Evolutionary conservation across 805 yeast species (phyloP).

Genomic region (Saccharomyces eubayanus): DNA sequence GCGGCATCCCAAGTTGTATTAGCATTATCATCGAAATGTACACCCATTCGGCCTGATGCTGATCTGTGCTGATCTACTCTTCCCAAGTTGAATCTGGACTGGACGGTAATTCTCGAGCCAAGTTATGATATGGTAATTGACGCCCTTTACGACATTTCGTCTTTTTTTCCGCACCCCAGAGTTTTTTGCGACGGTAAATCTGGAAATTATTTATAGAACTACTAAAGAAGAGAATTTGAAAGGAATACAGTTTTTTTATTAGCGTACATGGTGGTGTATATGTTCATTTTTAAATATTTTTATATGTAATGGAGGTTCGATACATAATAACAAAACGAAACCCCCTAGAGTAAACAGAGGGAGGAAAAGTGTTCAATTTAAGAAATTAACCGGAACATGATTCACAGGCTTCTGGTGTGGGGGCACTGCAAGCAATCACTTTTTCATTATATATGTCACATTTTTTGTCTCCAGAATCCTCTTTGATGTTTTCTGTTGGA

Average conservation of each 20-base stretch:
- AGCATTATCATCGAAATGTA: not conserved
- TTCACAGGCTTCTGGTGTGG: constrained; percentile 94
- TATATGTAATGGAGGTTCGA: not conserved
- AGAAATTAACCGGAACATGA: constrained; percentile 87
- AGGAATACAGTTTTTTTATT: not conserved
- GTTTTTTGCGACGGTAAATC: not conserved
- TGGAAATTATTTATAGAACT: not conserved
- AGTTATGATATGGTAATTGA: not conserved
- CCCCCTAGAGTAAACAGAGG: not conserved
- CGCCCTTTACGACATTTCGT: not conserved
- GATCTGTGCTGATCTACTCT: not conserved
- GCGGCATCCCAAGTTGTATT: not conserved
- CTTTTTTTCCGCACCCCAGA: not conserved
- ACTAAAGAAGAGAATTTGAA: not conserved
- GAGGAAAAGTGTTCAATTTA: not conserved
- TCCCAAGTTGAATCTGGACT: not conserved
- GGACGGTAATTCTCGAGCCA: not conserved
- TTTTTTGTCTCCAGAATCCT: constrained; percentile 38
- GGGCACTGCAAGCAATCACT: constrained; percentile 93
- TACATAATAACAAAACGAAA: not conserved
- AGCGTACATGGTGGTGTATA: not conserved
- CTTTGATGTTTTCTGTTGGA: constrained; percentile 20
- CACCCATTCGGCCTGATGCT: not conserved
- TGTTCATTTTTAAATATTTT: not conserved
- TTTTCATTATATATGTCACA: constrained; percentile 84